Evolutionary conservation across 176 grass and related monocot species (phyloP), one percentile per base, ranked within the genome.

Genomic region (Cenchrus purpureus): DNA sequence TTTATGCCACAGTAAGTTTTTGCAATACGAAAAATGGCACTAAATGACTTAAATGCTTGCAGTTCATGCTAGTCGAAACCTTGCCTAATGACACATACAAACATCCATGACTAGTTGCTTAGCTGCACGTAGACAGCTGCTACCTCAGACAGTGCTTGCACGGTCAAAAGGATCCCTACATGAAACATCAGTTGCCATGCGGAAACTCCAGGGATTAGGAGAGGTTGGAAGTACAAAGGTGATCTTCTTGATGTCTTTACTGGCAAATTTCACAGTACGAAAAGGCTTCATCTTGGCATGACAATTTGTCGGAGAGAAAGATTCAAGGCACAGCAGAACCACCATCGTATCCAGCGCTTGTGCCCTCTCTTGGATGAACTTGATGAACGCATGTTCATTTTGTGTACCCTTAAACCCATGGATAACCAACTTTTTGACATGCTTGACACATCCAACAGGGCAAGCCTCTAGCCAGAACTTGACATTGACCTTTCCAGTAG

Each of bases 161-260:
- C 42, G 53, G 32, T 76, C 73, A 43, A 78, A 78, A 78, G 58
- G 57, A 42, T 78, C 76, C 68, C 17, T 71, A 22, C 68, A 48
- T 63, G 76, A 78, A 37, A 64, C 10, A 57, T 78, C 57, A 12
- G 22, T 3, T 16, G 76, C 76, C n/a, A 2, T 45, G 20, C 7
- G 57, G 58, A 63, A 63, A 14, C 76, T 62, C 76, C 76, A 78
- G 40, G 58, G 32, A 62, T 20, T 78, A 20, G 10, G 10, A 22
- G 10, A 42, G 31, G 15, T 2, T 40, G 16, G 68, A 58, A 42
- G 0, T 22, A 22, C 40, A 2, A 34, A 58, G 29, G 12, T 0
- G 54, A 76, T n/a, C 16, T 2, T 0, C 73, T 76, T 42, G 5
- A 37, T 42, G 31, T n/a, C 53, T 59, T 76, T 57, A 12, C 37